Base-by-base conservation (phyloP, 2,329 filamentous ascomycete species). In the Cladosporium sp. region DNA sequence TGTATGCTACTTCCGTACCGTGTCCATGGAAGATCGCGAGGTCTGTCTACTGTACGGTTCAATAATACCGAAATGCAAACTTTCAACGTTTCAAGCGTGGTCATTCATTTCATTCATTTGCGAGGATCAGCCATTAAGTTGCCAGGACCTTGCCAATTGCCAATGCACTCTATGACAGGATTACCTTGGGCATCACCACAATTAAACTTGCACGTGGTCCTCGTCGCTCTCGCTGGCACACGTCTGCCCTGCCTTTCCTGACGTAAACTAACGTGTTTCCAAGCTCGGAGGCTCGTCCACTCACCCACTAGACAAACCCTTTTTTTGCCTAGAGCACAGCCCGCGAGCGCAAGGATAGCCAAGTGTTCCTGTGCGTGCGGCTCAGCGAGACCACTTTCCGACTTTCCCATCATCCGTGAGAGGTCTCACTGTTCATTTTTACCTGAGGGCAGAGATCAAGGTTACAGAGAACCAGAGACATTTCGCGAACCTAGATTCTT, bases 331-430 rank as follows among this genome's bases (percentile, higher is more conserved):
- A 30, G 26, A 30, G 32, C 51, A 54, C 51, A 34, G 52, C 52
- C 52, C 10, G 8, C 24, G 18, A 11, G 51, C 8, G 18, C 52
- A 55, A 55, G 52, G n/a, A 55, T 32, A 55, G 52, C 52, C 52
- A 55, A 55, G 52, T 55, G 52, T 55, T 55, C 52, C 30, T 55
- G 28, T 34, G 28, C 5, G 41, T 34, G 52, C 52, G 52, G 52
- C 52, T 55, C 52, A 21, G 52, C 30, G 28, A 55, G 52, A 55
- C 52, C 41, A 21, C 41, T 21, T 47, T 47, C n/a, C n/a, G 41
- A 47, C 10, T 24, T 47, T 8, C n/a, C 41, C n/a, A 47, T 47
- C 41, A 12, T 21, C 8, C 4, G 41, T 24, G 41, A 21, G 18
- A 21, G 41, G n/a, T 21, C 8, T 47, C 41, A 10, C 30, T 34